Evolutionary conservation across 2,329 filamentous ascomycete species (phyloP).

Genomic region (Diaporthe australafricana): DNA sequence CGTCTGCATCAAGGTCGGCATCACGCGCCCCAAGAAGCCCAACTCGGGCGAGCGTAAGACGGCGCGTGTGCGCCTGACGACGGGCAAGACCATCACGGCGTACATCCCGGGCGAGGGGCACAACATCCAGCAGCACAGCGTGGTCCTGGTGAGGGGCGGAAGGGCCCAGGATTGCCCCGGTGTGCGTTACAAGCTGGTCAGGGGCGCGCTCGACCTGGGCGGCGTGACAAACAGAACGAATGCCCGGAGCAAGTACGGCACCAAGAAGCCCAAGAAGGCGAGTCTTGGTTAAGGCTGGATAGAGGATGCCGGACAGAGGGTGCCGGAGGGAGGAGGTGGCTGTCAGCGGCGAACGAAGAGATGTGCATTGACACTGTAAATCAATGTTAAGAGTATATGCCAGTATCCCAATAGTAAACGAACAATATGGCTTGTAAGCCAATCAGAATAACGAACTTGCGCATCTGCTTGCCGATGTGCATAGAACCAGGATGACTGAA

Average conservation of each 20-base stretch:
- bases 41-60: conserved; percentile 98
- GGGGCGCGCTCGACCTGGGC: conserved; percentile 93
- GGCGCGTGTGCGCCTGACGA: conserved; percentile 89
- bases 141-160: conserved; percentile 94
- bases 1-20: conserved; percentile 93
- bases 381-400: not conserved
- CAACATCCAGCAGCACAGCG: conserved; percentile 98
- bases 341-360: not conserved
- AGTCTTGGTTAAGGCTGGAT: conserved; percentile 56
- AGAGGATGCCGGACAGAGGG: no score
- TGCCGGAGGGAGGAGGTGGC: not conserved
- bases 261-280: conserved; percentile 96
- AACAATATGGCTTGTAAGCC: not conserved
- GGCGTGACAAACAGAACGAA: conserved; percentile 88
- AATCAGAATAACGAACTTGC: no score
- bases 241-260: conserved; percentile 95
- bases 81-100: conserved; percentile 86
- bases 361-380: not conserved
- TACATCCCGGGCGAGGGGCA: conserved; percentile 98
- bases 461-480: not conserved
- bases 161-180: conserved; percentile 97
- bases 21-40: conserved; percentile 97
- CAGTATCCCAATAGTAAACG: no score
- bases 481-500: not conserved
- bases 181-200: conserved; percentile 94